Evolutionary conservation across 805 yeast genomes (phyloP).

Genomic region (Yamadazyma paraphyllophila): DNA sequence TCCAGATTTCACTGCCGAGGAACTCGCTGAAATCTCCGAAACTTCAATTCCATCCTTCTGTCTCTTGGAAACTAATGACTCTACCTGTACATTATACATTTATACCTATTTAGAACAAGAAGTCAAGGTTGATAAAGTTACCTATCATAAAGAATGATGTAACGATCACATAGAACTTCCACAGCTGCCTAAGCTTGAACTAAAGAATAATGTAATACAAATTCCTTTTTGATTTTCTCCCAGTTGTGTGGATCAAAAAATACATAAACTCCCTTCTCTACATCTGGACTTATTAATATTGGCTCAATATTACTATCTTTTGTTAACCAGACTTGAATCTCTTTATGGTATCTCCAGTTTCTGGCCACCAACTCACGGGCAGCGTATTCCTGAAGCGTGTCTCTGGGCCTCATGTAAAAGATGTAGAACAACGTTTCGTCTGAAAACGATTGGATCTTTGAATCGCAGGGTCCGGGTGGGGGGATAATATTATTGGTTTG

Average conservation of each 20-base stretch:
- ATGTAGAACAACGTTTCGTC: constrained; percentile 93
- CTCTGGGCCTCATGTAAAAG: constrained; percentile 91
- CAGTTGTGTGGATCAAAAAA: constrained; percentile 95
- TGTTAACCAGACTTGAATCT: constrained; percentile 93
- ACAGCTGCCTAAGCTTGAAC: constrained; percentile 31
- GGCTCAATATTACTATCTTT: constrained; percentile 91
- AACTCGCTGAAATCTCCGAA: constrained; percentile 6
- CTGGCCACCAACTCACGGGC: constrained; percentile 87
- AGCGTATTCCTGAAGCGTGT: constrained; percentile 88
- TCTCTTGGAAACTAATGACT: constrained; percentile 78
- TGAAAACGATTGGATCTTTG: constrained; percentile 59
- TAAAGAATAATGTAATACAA: constrained; percentile 50
- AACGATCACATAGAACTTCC: no score
- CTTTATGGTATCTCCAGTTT: constrained; percentile 97
- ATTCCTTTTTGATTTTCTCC: constrained; percentile 83
- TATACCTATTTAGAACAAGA: constrained; percentile 79
- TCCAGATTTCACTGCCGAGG: constrained; percentile 6
- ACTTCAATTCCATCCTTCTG: constrained; percentile 81
- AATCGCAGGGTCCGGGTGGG: constrained; percentile 44
- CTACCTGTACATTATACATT: constrained; percentile 75
- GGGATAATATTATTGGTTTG: constrained; percentile 33
- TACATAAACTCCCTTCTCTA: constrained; percentile 89
- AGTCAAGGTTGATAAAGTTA: constrained; percentile 85
- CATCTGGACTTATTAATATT: constrained; percentile 69
- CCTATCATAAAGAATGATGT: constrained; percentile 29